Evolutionary conservation across 116 monocot genomes (phyloP), one percentile per base, ranked within the genome.

Genomic region (Trichopus zeylanicus): DNA sequence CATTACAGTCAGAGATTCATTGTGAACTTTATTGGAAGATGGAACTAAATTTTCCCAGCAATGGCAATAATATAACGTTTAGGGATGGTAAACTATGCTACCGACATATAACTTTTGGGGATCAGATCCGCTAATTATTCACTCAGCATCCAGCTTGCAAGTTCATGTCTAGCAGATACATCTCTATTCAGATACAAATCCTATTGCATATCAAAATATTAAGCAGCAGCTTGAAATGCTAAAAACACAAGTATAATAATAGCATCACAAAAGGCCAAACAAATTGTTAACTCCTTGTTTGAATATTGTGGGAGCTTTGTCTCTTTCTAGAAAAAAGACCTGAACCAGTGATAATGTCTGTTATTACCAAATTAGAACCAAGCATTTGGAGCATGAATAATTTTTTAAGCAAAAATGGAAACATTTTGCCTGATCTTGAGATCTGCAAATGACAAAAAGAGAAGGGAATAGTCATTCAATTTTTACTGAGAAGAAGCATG

Each of bases 341-440:
- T 42, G 42, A 9, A 42, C 18, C 42, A 42, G n/a, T 42, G n/a
- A 18, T 1, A 42, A 38, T 2, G 9, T 42, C n/a, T 42, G 8
- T 33, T 33, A 4, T 42, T 42, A 16, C 42, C 42, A 42, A 42
- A 13, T 42, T 42, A n/a, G 13, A 42, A 42, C n/a, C 13, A 42
- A 42, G 42, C 8, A 42, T 13, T 42, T 42, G 12, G n/a, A n/a
- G 42, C 42, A 37, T 37, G 37, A 37, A 15, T n/a, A n/a, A n/a
- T 37, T 15, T 1, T n/a, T 42, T 42, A 42, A 42, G 13, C 42
- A 42, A 16, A 42, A 42, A 38, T 3, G n/a, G 13, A 42, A 42
- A 15, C 4, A 42, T 42, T 16, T 56, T 69, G 51, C 35, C 89
- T 78, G 61, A 84, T 84, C 84, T 84, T 89, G 84, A 73, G 76